Percentiles rank a stretch among this genome's conserved stretches.
Evolutionary conservation across 2,329 filamentous ascomycete species (phyloP).

Genomic region (Bimuria novae-zelandiae): DNA sequence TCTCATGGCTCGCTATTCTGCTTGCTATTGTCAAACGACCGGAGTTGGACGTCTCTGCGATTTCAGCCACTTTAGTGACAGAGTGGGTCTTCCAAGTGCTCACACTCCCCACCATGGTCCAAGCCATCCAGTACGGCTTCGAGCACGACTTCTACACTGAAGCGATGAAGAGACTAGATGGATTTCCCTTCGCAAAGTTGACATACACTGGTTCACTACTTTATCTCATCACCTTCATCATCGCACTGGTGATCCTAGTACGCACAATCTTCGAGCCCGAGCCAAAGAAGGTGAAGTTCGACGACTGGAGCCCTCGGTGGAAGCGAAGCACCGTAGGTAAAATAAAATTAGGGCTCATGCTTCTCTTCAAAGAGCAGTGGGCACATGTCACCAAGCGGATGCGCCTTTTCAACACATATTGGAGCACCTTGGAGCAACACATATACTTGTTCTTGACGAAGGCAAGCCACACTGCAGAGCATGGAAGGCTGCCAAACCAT

Average conservation of each 20-base stretch:
- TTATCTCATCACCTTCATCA: slow-evolving; percentile 26
- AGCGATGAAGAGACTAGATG: slow-evolving; percentile 18
- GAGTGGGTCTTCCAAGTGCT: slow-evolving; percentile 34
- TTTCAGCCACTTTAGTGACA: slow-evolving; percentile 25
- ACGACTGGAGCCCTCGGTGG: neutral
- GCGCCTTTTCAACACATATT: neutral
- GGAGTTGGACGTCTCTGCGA: slow-evolving; percentile 13
- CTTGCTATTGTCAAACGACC: slow-evolving; percentile 15
- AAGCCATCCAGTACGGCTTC: slow-evolving; percentile 32
- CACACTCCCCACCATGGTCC: slow-evolving; percentile 26
- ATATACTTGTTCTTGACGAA: neutral
- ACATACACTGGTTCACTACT: slow-evolving; percentile 39
- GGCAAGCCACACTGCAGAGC: neutral
- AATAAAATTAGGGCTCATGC: neutral
- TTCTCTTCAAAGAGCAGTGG: neutral
- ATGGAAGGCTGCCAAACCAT: neutral
- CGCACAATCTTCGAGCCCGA: neutral
- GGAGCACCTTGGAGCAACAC: neutral
- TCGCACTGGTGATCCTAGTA: neutral
- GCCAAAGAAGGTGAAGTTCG: neutral
- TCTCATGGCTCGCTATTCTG: slow-evolving; percentile 28
- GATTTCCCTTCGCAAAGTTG: slow-evolving; percentile 19
- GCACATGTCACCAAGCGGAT: too few species aligned
- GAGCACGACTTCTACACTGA: slow-evolving; percentile 34
- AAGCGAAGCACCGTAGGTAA: neutral